These are phyloP conservation scores for Sugiyamaella boreocaroliniensis DNA, from an alignment of 805 yeast species.

Conservation along the genomic window DNA sequence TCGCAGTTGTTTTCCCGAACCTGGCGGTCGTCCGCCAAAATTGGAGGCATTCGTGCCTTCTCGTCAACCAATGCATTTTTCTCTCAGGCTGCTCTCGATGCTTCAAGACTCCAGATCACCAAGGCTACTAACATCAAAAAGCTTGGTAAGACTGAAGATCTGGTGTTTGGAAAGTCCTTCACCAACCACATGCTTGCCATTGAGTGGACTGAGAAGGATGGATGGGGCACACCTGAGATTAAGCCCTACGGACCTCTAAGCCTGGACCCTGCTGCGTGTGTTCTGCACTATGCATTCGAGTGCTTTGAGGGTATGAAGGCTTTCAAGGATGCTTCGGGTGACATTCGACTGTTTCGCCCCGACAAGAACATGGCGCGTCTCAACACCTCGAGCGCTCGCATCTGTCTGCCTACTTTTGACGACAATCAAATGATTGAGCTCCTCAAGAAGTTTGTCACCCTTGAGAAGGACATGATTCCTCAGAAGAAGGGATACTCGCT, in stretches of 20 bases:
- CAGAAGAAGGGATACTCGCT: conserved; percentile 81
- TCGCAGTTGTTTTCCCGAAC: not conserved
- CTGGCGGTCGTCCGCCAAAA: not conserved
- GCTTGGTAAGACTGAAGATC: conserved; percentile 52
- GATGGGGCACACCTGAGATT: conserved; percentile 89
- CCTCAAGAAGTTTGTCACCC: conserved; percentile 65
- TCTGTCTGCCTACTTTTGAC: conserved; percentile 83
- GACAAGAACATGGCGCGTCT: conserved; percentile 87
- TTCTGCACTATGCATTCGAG: conserved; percentile 91
- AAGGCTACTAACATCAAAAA: conserved; percentile 44
- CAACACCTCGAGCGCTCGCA: conserved; percentile 82
- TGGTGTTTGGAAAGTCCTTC: conserved; percentile 68
- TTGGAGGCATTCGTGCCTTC: not conserved
- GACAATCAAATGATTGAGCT: conserved; percentile 66
- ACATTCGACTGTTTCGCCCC: conserved; percentile 81
- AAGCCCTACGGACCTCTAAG: conserved; percentile 71
- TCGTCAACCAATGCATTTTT: not conserved
- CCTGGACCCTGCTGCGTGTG: conserved; percentile 84
- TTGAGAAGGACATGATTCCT: conserved; percentile 79
- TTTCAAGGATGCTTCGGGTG: conserved; percentile 51
- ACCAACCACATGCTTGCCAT: conserved; percentile 84
- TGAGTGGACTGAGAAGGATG: conserved; percentile 69
- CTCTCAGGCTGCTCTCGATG: conserved; percentile 41
- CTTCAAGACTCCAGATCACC: conserved; percentile 47
- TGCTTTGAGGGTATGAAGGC: conserved; percentile 96